Evolutionary conservation across 2,329 filamentous ascomycete species (phyloP), one percentile per base, ranked within the genome.

Genomic region (Dactylellina parvicollis): DNA sequence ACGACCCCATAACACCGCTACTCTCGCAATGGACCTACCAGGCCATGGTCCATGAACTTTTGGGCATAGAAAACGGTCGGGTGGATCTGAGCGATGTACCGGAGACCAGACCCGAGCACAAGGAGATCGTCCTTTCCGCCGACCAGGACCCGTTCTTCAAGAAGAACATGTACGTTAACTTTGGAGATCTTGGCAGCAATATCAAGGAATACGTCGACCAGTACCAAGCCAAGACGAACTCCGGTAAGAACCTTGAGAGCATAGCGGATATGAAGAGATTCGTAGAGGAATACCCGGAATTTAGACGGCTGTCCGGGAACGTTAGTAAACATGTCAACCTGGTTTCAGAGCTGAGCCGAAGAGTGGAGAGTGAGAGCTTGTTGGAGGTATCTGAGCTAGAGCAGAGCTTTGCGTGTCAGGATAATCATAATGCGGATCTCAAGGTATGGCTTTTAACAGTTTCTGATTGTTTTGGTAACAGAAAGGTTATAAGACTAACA

Each of bases 241-340:
- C 90, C 78, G 96, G 89, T 78, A 91, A 92, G 80, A 95, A 96
- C 79, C 93, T 99, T 73, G 95, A 99, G 79, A 97, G 94, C 14
- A 98, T 99, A 79, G 86, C 90, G 62, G 95, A 99, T 80, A 99
- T 99, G 96, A 99, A 99, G 81, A 91, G 93, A 44, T 99, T 99
- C 78, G 96, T 99, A 62, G 95, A 99, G 81, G 95, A 99, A 79
- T 99, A 98, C 79, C 95, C 95, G 1, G 95, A 99, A 80, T 99
- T 99, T 81, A 89, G 95, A 69, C 96, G 97, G 79, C 87, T 99
- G 0, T 97, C 95, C 1, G 93, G 95, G 36, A 99, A 99, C 77
- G 95, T 99, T 60, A 98, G 93, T 82, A 99, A 99, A 80, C 95
- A 99, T 80, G 96, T 99, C 66, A 96, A 95, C 0, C 83, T 99